phyloP scores from a whole-genome alignment of 2,329 filamentous ascomycete genomes.

The Colletotrichum sp. region DNA sequence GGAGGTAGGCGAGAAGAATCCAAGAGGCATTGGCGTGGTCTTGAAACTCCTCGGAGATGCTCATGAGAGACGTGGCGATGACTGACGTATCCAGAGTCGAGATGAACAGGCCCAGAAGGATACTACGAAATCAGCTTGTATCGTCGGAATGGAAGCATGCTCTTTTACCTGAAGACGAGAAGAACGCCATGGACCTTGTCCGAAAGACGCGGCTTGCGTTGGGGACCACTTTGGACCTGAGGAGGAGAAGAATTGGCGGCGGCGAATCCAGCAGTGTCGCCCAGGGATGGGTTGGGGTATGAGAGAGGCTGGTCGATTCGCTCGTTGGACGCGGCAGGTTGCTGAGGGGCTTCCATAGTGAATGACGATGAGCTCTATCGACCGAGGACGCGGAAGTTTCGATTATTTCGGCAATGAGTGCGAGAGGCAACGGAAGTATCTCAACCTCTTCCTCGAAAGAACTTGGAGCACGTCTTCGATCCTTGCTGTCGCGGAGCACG shows the following conservation, averaged over 20 bases:
- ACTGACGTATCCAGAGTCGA: slow-evolving; percentile 64
- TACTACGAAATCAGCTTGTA: slow-evolving; percentile 6
- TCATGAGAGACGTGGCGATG: slow-evolving; percentile 62
- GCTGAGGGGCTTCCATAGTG: neutral
- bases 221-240: neutral
- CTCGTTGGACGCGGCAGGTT: neutral
- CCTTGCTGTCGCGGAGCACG: neutral
- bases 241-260: neutral
- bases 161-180: slow-evolving; percentile 40
- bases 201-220: neutral
- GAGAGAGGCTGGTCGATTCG: slow-evolving; percentile 15
- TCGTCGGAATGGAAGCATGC: neutral
- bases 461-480: neutral
- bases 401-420: neutral
- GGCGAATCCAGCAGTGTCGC: slow-evolving; percentile 23
- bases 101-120: slow-evolving; percentile 57
- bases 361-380: neutral
- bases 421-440: neutral
- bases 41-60: slow-evolving; percentile 56
- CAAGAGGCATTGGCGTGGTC: slow-evolving; percentile 59
- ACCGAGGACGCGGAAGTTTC: neutral
- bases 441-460: neutral
- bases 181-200: slow-evolving; percentile 28
- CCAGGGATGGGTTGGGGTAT: slow-evolving; percentile 28
- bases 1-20: slow-evolving; percentile 60